Base-by-base conservation (phyloP, 169 alveolate species). In the Besnoitia besnoiti region DNA sequence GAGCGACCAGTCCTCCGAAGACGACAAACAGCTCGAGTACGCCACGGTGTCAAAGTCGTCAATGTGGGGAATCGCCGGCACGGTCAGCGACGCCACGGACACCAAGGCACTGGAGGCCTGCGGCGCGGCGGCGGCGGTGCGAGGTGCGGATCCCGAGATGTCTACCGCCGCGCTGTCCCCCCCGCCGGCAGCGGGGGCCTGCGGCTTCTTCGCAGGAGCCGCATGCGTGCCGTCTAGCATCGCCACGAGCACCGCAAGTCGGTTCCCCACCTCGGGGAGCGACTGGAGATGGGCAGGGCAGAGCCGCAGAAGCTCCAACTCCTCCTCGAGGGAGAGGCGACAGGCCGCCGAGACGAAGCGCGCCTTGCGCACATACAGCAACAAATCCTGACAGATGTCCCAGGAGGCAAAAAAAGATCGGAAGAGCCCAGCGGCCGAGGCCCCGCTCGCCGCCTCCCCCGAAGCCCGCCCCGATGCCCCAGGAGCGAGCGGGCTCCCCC, bases 21-120 rank as follows among this genome's bases (percentile, higher is more conserved):
- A 24, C 46, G 33, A 39, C n/a, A 42, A 12, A 37, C 85, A 87
- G n/a, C 61, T 47, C 35, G 33, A 19, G 44, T 61, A 91, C 12
- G 73, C 93, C 75, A 92, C 88, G 47, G 89, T 12, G 88, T 95
- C 96, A 75, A 91, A 95, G 62, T 95, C 95, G 49, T 93, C 95
- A 14, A 90, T 51, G 42, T 62, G 95, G 24, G 95, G 95, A 3
- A 75, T 49, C 59, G 93, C 88, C n/a, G 96, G 96, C 40, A 27
- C 90, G 59, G 37, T 89, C 89, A 44, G 50, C 14, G 46, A 19
- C n/a, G 82, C 16, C 5, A 73, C 8, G 30, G 67, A 19, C 67
- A 55, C 67, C 5, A 55, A n/a, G 5, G 55, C 55, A 49, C 24
- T 5, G 24, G 5, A 14, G 55, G 55, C 55, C 5, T 14, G 5